Evolutionary conservation across 2,329 filamentous ascomycete species (phyloP).

Genomic region (Alternaria sp.): DNA sequence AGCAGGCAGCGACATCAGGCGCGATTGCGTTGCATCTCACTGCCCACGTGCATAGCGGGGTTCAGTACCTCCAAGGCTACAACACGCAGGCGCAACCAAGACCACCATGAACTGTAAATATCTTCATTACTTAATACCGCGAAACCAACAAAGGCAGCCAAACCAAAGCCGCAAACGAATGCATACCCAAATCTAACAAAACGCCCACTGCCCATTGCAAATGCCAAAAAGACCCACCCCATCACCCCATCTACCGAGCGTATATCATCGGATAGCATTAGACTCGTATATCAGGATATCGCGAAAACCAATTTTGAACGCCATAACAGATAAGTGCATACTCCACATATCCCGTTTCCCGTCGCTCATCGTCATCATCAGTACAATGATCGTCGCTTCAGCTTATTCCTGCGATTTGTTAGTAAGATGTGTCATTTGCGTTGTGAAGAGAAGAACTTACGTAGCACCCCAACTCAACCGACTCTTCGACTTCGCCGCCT

Average conservation of each 20-base stretch:
- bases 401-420: conserved; percentile 14
- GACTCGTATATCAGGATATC: conserved; percentile 4
- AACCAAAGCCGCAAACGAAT: not conserved
- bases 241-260: not conserved
- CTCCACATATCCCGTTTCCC: not conserved
- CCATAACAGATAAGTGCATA: not conserved
- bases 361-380: not conserved
- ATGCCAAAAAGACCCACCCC: not conserved
- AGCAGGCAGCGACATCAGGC: too few relatives aligned
- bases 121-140: not conserved
- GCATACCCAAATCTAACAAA: not conserved
- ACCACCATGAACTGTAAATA: too few relatives aligned
- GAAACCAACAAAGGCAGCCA: not conserved
- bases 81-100: too few relatives aligned
- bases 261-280: not conserved
- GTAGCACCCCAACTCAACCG: conserved; percentile 26
- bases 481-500: conserved; percentile 19
- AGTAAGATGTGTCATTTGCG: too few relatives aligned
- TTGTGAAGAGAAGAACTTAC: too few relatives aligned
- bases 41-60: too few relatives aligned
- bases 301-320: not conserved
- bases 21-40: too few relatives aligned
- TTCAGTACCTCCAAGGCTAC: too few relatives aligned
- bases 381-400: conserved; percentile 18
- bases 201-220: not conserved